Base-by-base conservation (phyloP, 75 land plant genomes). In the Pinus tabuliformis region DNA sequence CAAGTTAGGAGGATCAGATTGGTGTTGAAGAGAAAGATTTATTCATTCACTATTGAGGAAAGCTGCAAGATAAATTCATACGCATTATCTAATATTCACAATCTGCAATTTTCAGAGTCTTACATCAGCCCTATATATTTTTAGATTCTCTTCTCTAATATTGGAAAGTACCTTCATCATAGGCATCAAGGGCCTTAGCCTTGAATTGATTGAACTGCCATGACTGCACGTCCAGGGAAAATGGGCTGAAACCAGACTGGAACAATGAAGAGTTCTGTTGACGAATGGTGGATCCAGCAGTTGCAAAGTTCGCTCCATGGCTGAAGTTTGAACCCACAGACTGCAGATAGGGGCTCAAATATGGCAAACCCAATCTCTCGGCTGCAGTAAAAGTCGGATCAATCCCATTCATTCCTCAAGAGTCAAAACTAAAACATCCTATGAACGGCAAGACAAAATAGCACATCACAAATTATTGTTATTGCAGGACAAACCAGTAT, bases 251-350 rank as follows among this genome's bases (percentile, higher is more conserved):
- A 11, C 89, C 84, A 70, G 77, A 56, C 49, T 79, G 58, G 26
- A n/a, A 78, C 13, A 81, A 59, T 52, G 91, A 73, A 14, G 79
- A 83, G 68, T 84, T 88, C 20, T 33, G 84, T 56, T 42, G 8
- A 12, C 75, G 54, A 33, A 87, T 77, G 58, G 92, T 85, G 24
- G 92, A 82, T 61, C 94, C 94, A 36, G 88, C 90, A 0, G 87
- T 86, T 0, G 94, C 94, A 66, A 92, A 92, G 62, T 92, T 92
- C 18, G 90, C 94, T 57, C 94, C 92, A 72, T 86, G 86, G 17
- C 78, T 70, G 80, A 79, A 92, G 73, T 85, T 86, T 15, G 94
- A 59, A 22, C 86, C 92, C 24, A 92, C 57, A 3, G 91, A 84
- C 42, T 89, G 61, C 74, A 91, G 59, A 59, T 85, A 89, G 1